Conservation (phyloP, 2,329 filamentous ascomycete genomes). For the Lachnellula suecica region DNA sequence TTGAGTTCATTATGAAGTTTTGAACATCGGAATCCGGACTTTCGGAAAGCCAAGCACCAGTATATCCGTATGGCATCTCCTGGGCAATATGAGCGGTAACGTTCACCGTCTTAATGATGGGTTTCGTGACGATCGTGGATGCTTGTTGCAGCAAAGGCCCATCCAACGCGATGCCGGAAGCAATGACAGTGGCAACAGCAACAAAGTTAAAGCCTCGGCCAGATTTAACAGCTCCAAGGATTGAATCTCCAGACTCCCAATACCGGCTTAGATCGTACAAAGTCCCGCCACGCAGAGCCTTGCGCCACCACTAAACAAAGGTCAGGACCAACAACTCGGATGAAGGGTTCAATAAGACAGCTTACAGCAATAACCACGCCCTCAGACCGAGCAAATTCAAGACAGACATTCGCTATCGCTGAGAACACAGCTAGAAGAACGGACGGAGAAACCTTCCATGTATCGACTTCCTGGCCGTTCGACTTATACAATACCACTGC, state of each 20-base stretch:
- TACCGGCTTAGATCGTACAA: background rate
- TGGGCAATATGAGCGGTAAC: background rate
- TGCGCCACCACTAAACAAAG: conserved; percentile 3
- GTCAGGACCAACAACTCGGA: background rate
- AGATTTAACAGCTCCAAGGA: conserved; percentile 1
- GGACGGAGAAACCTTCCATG: background rate
- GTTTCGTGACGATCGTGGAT: background rate
- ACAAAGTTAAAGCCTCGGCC: conserved; percentile 4
- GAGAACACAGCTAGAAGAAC: conserved; percentile 4
- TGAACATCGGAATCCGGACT: background rate
- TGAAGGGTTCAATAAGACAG: background rate
- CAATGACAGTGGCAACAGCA: conserved; percentile 2
- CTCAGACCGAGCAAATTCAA: conserved; percentile 4
- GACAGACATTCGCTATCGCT: background rate
- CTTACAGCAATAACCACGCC: background rate
- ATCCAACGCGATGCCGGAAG: conserved; percentile 1
- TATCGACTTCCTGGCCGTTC: background rate
- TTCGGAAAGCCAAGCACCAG: background rate
- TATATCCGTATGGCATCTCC: conserved; percentile 1
- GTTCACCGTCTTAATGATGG: background rate
- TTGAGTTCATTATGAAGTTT: background rate
- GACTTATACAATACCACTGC: background rate
- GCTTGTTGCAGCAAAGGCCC: conserved; percentile 8
- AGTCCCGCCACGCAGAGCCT: conserved; percentile 3
- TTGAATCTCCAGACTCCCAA: conserved; percentile 3